Conservation (phyloP, 2,329 filamentous ascomycete species). For the Xylariaceae sp. region DNA sequence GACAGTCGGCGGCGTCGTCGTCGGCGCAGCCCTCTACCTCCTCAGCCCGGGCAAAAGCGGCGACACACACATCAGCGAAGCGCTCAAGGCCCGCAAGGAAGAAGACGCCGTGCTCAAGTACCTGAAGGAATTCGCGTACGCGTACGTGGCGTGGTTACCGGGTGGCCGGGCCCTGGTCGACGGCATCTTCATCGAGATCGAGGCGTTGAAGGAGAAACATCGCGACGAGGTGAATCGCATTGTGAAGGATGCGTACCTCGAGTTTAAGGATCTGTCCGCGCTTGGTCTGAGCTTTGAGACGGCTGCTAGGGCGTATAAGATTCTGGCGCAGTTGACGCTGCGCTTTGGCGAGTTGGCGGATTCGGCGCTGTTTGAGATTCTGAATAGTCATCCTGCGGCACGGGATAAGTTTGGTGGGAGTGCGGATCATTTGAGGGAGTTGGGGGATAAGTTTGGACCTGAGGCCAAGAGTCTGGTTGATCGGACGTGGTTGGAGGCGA, state of each 20-base stretch:
- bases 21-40: conserved; percentile 38
- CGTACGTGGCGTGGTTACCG: conserved; percentile 67
- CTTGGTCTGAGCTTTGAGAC: conserved; percentile 57
- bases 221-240: conserved; percentile 65
- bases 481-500: conserved; percentile 62
- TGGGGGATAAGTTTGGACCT: conserved; percentile 65
- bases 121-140: conserved; percentile 60
- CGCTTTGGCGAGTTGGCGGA: conserved; percentile 57
- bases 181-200: conserved; percentile 63
- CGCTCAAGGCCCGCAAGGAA: conserved; percentile 57
- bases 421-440: conserved; percentile 62
- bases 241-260: conserved; percentile 60
- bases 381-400: conserved; percentile 67
- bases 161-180: conserved; percentile 66
- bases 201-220: conserved; percentile 62
- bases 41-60: conserved; percentile 38
- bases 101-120: conserved; percentile 62
- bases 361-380: conserved; percentile 58
- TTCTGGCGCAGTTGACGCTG: conserved; percentile 57
- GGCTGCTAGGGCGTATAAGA: conserved; percentile 54
- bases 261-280: conserved; percentile 58
- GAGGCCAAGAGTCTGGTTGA: conserved; percentile 73
- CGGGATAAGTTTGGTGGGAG: conserved; percentile 68
- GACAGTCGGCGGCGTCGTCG: conserved; percentile 41
- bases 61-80: conserved; percentile 41